Percentiles rank a stretch among this genome's conserved stretches.
Evolutionary conservation across 1,284 basidiomycete species (phyloP).

Genomic region (Coniferiporia weirii): DNA sequence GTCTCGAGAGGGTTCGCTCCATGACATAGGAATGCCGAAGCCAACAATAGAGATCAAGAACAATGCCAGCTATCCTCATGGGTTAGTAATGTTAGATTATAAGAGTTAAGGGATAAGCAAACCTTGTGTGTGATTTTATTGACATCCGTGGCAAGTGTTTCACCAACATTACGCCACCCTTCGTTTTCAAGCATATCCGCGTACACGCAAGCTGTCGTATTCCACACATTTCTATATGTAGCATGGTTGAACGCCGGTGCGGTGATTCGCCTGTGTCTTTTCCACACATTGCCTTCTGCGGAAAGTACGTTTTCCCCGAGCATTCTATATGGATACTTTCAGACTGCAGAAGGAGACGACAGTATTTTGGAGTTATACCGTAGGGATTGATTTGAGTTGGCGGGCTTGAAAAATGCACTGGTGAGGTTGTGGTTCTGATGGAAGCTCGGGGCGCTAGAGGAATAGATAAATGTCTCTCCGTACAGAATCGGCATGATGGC

Average conservation of each 20-base stretch:
- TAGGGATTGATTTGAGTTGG: no score
- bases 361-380: no score
- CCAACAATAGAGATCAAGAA: constrained; percentile 16
- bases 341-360: background rate
- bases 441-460: background rate
- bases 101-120: background rate
- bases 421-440: background rate
- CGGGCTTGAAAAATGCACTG: background rate
- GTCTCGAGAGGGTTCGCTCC: constrained; percentile 10
- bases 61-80: constrained; percentile 4
- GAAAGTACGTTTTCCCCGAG: constrained; percentile 30
- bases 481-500: background rate
- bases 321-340: constrained; percentile 17
- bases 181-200: constrained; percentile 27
- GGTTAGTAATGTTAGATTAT: background rate
- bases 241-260: constrained; percentile 29
- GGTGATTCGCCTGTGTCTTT: constrained; percentile 28
- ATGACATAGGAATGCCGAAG: constrained; percentile 17
- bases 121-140: constrained; percentile 9
- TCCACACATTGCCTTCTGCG: constrained; percentile 29
- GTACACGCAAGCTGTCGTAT: constrained; percentile 24
- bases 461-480: background rate
- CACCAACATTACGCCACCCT: constrained; percentile 23
- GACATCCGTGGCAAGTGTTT: constrained; percentile 5
- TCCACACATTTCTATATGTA: constrained; percentile 24